Evolutionary conservation across 129 eudicot genomes (phyloP).

Genomic region (Tagetes erecta): DNA sequence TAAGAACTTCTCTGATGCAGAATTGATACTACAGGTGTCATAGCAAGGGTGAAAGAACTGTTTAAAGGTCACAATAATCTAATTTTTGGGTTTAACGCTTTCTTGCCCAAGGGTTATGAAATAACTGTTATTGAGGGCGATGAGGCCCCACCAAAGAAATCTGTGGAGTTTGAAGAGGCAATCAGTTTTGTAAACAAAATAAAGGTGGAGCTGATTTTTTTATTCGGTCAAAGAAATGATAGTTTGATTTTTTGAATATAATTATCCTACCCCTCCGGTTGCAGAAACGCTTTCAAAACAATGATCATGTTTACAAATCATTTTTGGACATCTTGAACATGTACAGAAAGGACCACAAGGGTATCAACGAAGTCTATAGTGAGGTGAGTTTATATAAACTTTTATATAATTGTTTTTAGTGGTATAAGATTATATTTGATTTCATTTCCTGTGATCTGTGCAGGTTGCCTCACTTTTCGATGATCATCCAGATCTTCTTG

Average conservation of each 20-base stretch:
- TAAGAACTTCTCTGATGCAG: conserved; percentile 48
- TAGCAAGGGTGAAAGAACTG: conserved; percentile 87
- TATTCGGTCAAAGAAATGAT: neutral
- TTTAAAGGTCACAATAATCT: conserved; percentile 88
- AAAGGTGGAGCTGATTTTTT: conserved; percentile 50
- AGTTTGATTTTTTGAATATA: conserved; percentile 4
- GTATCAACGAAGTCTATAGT: conserved; percentile 75
- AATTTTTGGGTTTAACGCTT: conserved; percentile 88
- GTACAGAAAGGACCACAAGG: conserved; percentile 90
- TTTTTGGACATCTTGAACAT: conserved; percentile 85
- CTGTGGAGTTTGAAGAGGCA: conserved; percentile 94
- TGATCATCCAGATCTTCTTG: conserved; percentile 82
- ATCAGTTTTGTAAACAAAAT: conserved; percentile 95
- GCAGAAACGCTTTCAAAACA: conserved; percentile 81
- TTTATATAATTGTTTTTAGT: neutral
- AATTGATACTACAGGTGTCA: conserved; percentile 92
- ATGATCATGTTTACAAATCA: conserved; percentile 81
- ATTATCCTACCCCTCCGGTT: conserved; percentile 22
- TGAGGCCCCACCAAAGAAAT: conserved; percentile 74
- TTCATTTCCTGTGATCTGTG: conserved; percentile 6
- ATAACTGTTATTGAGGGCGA: conserved; percentile 80
- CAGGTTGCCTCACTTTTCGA: conserved; percentile 88
- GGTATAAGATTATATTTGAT: neutral
- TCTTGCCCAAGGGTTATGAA: conserved; percentile 93
- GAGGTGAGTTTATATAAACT: conserved; percentile 52